These are phyloP conservation scores for Adiantum capillusveneris DNA, from an alignment of 75 land plant species.

Conservation along the genomic window DNA sequence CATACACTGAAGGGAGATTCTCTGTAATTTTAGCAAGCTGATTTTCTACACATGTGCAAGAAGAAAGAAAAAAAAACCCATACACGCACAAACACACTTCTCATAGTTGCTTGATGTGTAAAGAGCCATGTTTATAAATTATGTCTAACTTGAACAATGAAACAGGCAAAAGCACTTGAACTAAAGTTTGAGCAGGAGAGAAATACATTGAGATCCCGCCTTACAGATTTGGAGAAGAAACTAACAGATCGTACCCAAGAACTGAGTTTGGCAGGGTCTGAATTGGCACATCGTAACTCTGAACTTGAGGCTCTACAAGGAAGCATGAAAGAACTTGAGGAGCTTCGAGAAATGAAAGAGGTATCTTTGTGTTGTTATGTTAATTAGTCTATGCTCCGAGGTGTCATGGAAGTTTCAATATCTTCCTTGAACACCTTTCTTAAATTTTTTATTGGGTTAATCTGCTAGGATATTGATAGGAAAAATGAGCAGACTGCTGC, in stretches of 20 bases:
- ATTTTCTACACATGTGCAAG: no score
- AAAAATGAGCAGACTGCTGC: slow-evolving; percentile 27
- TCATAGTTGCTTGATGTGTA: slow-evolving; percentile 14
- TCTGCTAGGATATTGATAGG: slow-evolving; percentile 30
- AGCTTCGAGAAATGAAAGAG: slow-evolving; percentile 41
- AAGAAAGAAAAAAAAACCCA: no score
- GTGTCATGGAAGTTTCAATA: no score
- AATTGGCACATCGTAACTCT: slow-evolving; percentile 13
- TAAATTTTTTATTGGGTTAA: not conserved
- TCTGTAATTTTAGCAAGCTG: no score
- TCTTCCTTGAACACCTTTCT: not conserved
- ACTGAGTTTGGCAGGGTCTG: slow-evolving; percentile 21
- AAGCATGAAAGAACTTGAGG: slow-evolving; percentile 30
- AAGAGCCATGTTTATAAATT: slow-evolving; percentile 50
- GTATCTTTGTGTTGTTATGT: slow-evolving; percentile 7
- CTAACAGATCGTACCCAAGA: slow-evolving; percentile 32
- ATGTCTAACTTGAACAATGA: slow-evolving; percentile 51
- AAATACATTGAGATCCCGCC: slow-evolving; percentile 14
- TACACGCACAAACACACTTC: no score
- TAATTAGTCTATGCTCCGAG: not conserved
- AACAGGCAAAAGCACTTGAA: slow-evolving; percentile 32
- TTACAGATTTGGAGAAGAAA: slow-evolving; percentile 39
- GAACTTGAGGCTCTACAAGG: slow-evolving; percentile 25
- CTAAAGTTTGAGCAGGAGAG: slow-evolving; percentile 34
- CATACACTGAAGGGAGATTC: no score